These are phyloP conservation scores for Trametes cingulata DNA, from an alignment of 768 basidiomycete genomes.

Conservation along the genomic window DNA sequence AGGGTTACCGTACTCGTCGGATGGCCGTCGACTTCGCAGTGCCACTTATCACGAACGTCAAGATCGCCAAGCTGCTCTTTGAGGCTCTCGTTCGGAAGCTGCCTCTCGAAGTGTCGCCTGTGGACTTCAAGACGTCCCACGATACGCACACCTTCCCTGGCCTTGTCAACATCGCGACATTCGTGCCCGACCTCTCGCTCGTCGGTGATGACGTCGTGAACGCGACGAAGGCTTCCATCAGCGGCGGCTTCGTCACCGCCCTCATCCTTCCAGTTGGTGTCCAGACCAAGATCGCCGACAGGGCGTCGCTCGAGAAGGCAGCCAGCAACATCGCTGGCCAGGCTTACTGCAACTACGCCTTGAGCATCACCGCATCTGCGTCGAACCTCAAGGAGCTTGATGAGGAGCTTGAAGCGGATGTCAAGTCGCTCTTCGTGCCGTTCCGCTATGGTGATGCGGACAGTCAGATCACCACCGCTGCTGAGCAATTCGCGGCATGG, in stretches of 20 bases:
- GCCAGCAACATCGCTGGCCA: slow-evolving; percentile 59
- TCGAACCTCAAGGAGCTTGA: slow-evolving; percentile 63
- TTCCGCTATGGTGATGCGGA: slow-evolving; percentile 52
- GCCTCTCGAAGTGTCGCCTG: slow-evolving; percentile 84
- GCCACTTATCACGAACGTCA: slow-evolving; percentile 97
- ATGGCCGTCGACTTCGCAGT: slow-evolving; percentile 99
- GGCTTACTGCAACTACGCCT: slow-evolving; percentile 86
- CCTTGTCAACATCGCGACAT: slow-evolving; percentile 84
- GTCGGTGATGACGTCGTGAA: slow-evolving; percentile 60
- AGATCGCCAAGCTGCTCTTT: slow-evolving; percentile 94
- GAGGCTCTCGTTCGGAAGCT: slow-evolving; percentile 90
- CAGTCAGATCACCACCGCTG: slow-evolving; percentile 70
- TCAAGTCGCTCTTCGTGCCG: slow-evolving; percentile 86
- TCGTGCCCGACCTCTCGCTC: slow-evolving; percentile 70
- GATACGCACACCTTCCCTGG: slow-evolving; percentile 90
- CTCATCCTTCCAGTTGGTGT: slow-evolving; percentile 76
- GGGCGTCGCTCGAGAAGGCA: slow-evolving; percentile 65
- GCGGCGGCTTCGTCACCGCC: slow-evolving; percentile 87
- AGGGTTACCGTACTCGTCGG: slow-evolving; percentile 94
- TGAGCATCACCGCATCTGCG: slow-evolving; percentile 75
- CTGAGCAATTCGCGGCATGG: slow-evolving; percentile 90
- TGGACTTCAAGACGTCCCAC: slow-evolving; percentile 95
- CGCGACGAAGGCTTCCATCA: slow-evolving; percentile 79
- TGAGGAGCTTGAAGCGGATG: slow-evolving; percentile 77
- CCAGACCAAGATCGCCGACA: slow-evolving; percentile 64